Percentiles rank a stretch among this genome's conserved stretches.
phyloP scores from a whole-genome alignment of 352 stramenopile genomes.

The Phytophthora niederhauseri region DNA sequence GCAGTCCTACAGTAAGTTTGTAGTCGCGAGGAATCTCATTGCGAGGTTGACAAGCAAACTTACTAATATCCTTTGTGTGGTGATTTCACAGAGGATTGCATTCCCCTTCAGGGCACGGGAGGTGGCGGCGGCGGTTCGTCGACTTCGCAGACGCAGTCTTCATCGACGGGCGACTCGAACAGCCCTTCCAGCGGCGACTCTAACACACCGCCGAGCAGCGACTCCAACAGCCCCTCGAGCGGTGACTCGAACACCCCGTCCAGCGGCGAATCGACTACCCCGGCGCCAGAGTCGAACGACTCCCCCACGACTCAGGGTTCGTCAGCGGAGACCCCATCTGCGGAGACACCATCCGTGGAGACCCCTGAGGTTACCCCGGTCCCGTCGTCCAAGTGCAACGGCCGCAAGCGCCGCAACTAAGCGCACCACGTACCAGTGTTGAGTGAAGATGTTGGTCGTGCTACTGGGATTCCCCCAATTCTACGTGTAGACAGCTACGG shows the following conservation, averaged over 20 bases:
- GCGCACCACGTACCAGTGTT: slow-evolving; percentile 16
- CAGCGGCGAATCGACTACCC: slow-evolving; percentile 14
- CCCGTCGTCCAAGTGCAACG: slow-evolving; percentile 36
- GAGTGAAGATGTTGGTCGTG: slow-evolving; percentile 19
- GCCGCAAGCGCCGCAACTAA: slow-evolving; percentile 32
- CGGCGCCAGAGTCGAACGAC: slow-evolving; percentile 3
- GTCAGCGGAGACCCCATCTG: slow-evolving; percentile 17
- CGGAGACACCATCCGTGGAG: slow-evolving; percentile 17
- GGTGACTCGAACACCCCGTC: slow-evolving; percentile 14
- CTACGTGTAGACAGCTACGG: slow-evolving; percentile 19
- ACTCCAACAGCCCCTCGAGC: slow-evolving; percentile 17
- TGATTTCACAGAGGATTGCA: slow-evolving; percentile 39
- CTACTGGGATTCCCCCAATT: not conserved
- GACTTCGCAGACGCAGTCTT: slow-evolving; percentile 15
- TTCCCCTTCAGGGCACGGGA: slow-evolving; percentile 34
- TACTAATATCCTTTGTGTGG: slow-evolving; percentile 7
- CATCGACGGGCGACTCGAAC: slow-evolving; percentile 19
- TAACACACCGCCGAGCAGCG: slow-evolving; percentile 10
- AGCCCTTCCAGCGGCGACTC: slow-evolving; percentile 19
- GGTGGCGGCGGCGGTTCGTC: slow-evolving; percentile 26
- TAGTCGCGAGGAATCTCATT: not conserved
- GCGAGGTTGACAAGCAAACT: not conserved
- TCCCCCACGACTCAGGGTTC: slow-evolving; percentile 18
- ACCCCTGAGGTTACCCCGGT: slow-evolving; percentile 30
- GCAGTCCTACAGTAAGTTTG: slow-evolving; percentile 51